phyloP scores from a whole-genome alignment of 2,329 filamentous ascomycete species.

The Scedosporium apiospermum region DNA sequence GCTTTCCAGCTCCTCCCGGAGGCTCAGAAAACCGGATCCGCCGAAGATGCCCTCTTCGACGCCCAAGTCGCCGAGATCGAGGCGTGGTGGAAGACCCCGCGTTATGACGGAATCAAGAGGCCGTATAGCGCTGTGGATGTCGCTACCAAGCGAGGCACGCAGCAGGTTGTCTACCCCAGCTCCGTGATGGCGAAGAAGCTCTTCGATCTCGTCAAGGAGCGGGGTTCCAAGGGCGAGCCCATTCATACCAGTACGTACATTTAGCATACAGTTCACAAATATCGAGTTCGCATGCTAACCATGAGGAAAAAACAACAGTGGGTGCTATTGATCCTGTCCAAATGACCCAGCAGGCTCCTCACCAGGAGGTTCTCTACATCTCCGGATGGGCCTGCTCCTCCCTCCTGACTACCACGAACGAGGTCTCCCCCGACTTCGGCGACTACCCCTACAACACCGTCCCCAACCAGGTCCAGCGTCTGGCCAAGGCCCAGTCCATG shows the following conservation, averaged over 20 bases:
- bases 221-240: slow-evolving; percentile 68
- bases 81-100: slow-evolving; percentile 79
- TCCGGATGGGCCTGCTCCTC: slow-evolving; percentile 98
- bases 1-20: slow-evolving; percentile 80
- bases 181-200: slow-evolving; percentile 93
- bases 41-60: slow-evolving; percentile 79
- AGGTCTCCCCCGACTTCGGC: slow-evolving; percentile 94
- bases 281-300: neutral
- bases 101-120: slow-evolving; percentile 82
- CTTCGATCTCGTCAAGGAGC: slow-evolving; percentile 77
- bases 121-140: slow-evolving; percentile 87
- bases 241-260: slow-evolving; percentile 75
- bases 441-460: slow-evolving; percentile 99
- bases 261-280: neutral
- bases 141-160: slow-evolving; percentile 81
- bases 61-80: slow-evolving; percentile 77
- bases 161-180: slow-evolving; percentile 82
- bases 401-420: slow-evolving; percentile 85
- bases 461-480: slow-evolving; percentile 90
- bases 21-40: slow-evolving; percentile 62
- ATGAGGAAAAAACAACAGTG: slow-evolving; percentile 42
- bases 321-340: slow-evolving; percentile 97
- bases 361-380: slow-evolving; percentile 93
- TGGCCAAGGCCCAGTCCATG: slow-evolving; percentile 94
- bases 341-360: slow-evolving; percentile 95